A percentile compares a stretch with the other conserved stretches of the same genome.
phyloP scores from a whole-genome alignment of 768 basidiomycete species.

The Boletus bicolor region DNA sequence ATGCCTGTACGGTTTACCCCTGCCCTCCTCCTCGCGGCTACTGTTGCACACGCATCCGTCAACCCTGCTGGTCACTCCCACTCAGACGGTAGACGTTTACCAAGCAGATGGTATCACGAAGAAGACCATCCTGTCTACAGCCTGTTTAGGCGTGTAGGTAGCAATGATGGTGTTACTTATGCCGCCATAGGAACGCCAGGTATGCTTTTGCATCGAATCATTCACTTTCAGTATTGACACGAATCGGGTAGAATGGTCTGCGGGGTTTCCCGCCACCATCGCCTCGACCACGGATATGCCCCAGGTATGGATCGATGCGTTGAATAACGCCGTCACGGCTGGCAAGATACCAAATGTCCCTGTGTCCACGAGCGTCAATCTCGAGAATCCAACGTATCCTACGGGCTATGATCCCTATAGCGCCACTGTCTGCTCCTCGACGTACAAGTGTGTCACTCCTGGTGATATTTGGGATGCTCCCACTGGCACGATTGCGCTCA shows the following conservation, averaged over 20 bases:
- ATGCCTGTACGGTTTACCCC: conserved; percentile 26
- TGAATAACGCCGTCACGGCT: conserved; percentile 60
- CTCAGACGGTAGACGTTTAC: conserved; percentile 20
- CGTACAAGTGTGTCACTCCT: conserved; percentile 58
- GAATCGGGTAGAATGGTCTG: conserved; percentile 51
- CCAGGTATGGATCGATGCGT: conserved; percentile 65
- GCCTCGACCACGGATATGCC: conserved; percentile 58
- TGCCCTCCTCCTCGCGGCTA: conserved; percentile 26
- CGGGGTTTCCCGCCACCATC: conserved; percentile 51
- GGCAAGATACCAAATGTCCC: conserved; percentile 75
- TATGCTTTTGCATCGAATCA: conserved; percentile 27
- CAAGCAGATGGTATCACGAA: conserved; percentile 57
- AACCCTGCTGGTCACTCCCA: conserved; percentile 18
- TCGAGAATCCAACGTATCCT: conserved; percentile 38
- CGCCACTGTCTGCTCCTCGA: conserved; percentile 69
- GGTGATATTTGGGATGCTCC: conserved; percentile 80
- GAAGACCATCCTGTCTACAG: conserved; percentile 55
- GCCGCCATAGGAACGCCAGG: conserved; percentile 58
- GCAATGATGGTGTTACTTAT: conserved; percentile 46
- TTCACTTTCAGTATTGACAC: not conserved
- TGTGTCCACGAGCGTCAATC: conserved; percentile 36
- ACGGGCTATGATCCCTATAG: conserved; percentile 39
- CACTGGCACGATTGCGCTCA: conserved; percentile 55
- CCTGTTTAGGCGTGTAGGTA: conserved; percentile 56
- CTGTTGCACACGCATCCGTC: conserved; percentile 20